Base-by-base conservation (phyloP, 2,329 filamentous ascomycete genomes). In the Onygena corvina region DNA sequence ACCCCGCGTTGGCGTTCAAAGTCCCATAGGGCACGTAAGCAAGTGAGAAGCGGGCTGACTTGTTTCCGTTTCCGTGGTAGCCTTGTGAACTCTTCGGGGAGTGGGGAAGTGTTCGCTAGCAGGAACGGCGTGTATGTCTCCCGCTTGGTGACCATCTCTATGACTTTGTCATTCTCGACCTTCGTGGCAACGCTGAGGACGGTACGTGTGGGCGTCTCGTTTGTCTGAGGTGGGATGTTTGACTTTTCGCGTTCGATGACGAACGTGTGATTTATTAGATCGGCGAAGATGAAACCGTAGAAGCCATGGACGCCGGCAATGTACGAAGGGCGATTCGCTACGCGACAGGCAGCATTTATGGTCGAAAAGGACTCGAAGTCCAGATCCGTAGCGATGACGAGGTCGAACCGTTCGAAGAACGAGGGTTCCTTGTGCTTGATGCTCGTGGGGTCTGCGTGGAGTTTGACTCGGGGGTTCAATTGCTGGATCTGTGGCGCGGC, bases 211-310 rank as follows among this genome's bases (percentile, higher is more conserved):
- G 80, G 74, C 1, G 85, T 84, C 63, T 98, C 92, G 34, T 74
- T 65, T 0, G 80, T 82, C 2, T 68, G 58, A 0, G 76, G 73
- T 16, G 77, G 62, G 9, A 85, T 71, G 61, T 96, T 96, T 51
- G 84, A 81, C 54, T 83, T 81, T 53, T 86, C 80, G 50, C 92
- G 82, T 70, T 94, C 83, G 53, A 98, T 83, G 52, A 92, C 80
- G 61, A 87, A 98, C 59, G 89, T 82, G 65, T 98, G 92, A 59
- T 82, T 77, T 57, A 94, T 87, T 18, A 98, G 76, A 64, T 98
- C 92, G 51, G 85, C 84, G 64, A 98, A 98, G 56, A 94, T 84
- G 70, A 86, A 98, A 50, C 92, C 92, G 64, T 93, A 96, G 63
- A 94, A 77, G 45, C 92, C 92, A 62, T 95, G 86, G 2, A 84